Evolutionary conservation across 1,139 yeast species (phyloP), one percentile per base, ranked within the genome.

Genomic region (Taphrina flavorubra): DNA sequence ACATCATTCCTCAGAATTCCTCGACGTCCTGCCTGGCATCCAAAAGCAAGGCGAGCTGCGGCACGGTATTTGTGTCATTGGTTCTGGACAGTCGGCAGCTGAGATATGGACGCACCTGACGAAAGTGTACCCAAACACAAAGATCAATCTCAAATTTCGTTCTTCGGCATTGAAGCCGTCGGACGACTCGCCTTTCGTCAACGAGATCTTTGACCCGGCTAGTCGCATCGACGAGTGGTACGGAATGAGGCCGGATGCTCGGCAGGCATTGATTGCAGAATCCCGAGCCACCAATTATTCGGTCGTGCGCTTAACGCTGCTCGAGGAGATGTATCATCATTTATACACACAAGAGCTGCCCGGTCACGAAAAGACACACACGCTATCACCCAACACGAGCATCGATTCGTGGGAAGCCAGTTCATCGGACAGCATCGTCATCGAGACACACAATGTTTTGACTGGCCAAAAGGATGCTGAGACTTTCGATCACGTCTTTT

Each of bases 151-250:
- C 69, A 68, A 71, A 11, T 70, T 73, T 46, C 65, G 74, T 6
- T 49, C 70, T 5, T 70, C 70, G 7, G 74, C 75, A 6, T 62
- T 73, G 46, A 68, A 71, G 16, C 75, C 75, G 10, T 68, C 75
- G 8, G 75, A 74, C 44, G 75, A 74, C 44, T 71, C 74, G n/a
- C 75, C 75, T 16, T 74, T 74, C 67, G 75, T 74, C 25, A 74
- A 74, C 49, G 75, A 74, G 56, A 70, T 74, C 10, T 74, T 74
- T 63, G 73, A 74, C 56, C 75, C 75, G 5, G 72, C 72, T 11
- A 57, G 67, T 14, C 67, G 67, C 7, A 71, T 72, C 16, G 74
- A 74, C 31, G 64, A 46, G 59, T 65, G 74, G 58, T 73, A 69
- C 57, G 64, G 56, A 8, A 61, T 71, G 63, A 55, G 68, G 3